phyloP scores from a whole-genome alignment of 73 alveolate species.

The Uronychia setigera region DNA sequence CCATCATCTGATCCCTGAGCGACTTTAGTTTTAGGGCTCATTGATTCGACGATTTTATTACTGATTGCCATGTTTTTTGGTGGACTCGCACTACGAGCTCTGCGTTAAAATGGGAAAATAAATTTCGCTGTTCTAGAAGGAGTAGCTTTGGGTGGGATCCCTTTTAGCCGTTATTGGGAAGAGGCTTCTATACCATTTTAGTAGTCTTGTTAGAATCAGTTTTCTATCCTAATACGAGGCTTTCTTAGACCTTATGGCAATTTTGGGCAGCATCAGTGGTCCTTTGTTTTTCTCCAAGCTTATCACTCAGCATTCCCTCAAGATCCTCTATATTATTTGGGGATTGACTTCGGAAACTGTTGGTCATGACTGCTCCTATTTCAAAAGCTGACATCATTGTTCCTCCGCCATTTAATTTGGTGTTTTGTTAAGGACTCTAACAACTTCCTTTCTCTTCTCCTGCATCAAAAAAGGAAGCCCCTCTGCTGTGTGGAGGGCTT shows the following conservation, averaged over 20 bases:
- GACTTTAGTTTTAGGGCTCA: neutral
- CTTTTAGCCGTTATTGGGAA: too few species aligned
- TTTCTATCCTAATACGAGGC: too few species aligned
- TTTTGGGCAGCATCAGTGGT: neutral
- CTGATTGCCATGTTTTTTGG: slow-evolving; percentile 19
- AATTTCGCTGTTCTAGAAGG: neutral
- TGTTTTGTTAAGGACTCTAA: slow-evolving; percentile 3
- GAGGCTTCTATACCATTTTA: too few species aligned
- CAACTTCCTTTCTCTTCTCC: neutral
- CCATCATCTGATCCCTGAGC: too few species aligned
- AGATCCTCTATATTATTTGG: neutral
- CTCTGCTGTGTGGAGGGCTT: slow-evolving; percentile 23
- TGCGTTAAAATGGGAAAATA: slow-evolving; percentile 20
- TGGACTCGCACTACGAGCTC: slow-evolving; percentile 29
- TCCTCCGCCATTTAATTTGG: too few species aligned
- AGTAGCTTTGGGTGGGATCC: too few species aligned
- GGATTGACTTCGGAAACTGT: neutral
- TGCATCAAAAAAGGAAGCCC: neutral
- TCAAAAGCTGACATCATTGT: neutral
- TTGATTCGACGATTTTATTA: slow-evolving; percentile 1
- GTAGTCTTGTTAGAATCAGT: too few species aligned
- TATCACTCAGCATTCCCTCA: neutral
- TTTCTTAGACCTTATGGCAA: too few species aligned
- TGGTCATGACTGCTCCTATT: neutral
- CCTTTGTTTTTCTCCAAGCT: neutral